phyloP scores from a whole-genome alignment of 2,329 filamentous ascomycete species.

The Xylariaceae sp. region DNA sequence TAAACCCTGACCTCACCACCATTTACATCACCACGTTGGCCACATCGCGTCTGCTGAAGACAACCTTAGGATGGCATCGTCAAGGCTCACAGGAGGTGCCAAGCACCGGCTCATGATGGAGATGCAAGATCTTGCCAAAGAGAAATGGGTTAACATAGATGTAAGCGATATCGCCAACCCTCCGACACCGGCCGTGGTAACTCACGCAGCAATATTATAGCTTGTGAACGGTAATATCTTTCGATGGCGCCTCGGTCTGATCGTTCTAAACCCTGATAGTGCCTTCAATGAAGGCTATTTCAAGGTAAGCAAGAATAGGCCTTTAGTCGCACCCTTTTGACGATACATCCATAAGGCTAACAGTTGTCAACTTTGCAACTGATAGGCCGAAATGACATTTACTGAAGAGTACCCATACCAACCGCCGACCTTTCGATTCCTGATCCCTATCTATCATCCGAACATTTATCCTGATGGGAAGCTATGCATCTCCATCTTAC shows the following conservation, averaged over 20 bases:
- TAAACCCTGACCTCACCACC: background rate
- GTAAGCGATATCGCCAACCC: conserved; percentile 51
- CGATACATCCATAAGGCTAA: background rate
- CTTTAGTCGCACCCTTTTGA: background rate
- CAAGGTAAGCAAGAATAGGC: conserved; percentile 54
- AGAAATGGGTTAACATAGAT: conserved; percentile 93
- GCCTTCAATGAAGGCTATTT: conserved; percentile 93
- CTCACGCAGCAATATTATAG: conserved; percentile 47
- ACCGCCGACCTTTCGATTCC: conserved; percentile 88
- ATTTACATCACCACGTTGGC: background rate
- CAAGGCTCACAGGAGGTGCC: conserved; percentile 50
- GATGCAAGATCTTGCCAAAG: conserved; percentile 79
- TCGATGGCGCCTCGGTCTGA: conserved; percentile 85
- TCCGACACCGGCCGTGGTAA: conserved; percentile 14
- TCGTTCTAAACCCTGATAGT: conserved; percentile 91
- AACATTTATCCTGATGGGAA: conserved; percentile 92
- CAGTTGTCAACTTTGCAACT: background rate
- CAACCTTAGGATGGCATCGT: conserved; percentile 35
- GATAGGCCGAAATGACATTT: conserved; percentile 82
- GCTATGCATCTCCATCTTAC: conserved; percentile 95
- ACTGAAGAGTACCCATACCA: conserved; percentile 86
- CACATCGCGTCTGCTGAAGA: background rate
- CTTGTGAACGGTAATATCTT: conserved; percentile 83
- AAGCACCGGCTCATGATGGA: conserved; percentile 90
- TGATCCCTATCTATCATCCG: conserved; percentile 80